Percentiles rank a stretch among this genome's conserved stretches.
phyloP scores from a whole-genome alignment of 345 rosid species.

The Populus davidiana region DNA sequence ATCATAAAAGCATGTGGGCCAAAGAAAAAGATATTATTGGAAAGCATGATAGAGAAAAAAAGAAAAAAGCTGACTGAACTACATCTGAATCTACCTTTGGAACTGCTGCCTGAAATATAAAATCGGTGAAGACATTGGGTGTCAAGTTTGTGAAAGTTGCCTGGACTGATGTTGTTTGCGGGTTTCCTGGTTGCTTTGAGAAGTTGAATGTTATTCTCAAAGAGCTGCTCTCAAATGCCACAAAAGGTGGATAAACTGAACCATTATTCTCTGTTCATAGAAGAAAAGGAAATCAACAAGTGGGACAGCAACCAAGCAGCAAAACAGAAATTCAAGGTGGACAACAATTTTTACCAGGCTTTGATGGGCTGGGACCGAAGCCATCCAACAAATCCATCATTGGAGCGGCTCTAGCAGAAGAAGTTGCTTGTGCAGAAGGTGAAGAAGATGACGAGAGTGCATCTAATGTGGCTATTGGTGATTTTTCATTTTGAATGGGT shows the following conservation, averaged over 20 bases:
- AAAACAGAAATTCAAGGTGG: slow-evolving; percentile 9
- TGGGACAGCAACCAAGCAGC: slow-evolving; percentile 11
- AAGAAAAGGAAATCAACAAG: slow-evolving; percentile 18
- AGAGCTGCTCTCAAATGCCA: slow-evolving; percentile 82
- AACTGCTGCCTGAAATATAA: slow-evolving; percentile 95
- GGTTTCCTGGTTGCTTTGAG: slow-evolving; percentile 73
- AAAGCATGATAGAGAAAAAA: neutral
- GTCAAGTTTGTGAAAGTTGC: slow-evolving; percentile 82
- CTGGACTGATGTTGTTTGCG: slow-evolving; percentile 56
- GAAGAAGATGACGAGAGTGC: slow-evolving; percentile 47
- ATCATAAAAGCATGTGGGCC: slow-evolving; percentile 8
- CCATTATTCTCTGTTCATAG: slow-evolving; percentile 66
- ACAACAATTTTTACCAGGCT: slow-evolving; percentile 47
- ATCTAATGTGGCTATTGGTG: slow-evolving; percentile 42
- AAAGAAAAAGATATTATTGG: neutral
- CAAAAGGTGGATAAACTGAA: slow-evolving; percentile 62
- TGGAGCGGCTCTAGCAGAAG: slow-evolving; percentile 48
- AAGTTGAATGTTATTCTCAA: slow-evolving; percentile 73
- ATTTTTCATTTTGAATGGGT: slow-evolving; percentile 39
- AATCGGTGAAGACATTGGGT: slow-evolving; percentile 58
- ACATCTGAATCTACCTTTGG: slow-evolving; percentile 67
- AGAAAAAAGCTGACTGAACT: neutral
- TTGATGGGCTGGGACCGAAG: slow-evolving; percentile 57
- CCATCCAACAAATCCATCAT: slow-evolving; percentile 86
- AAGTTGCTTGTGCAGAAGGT: slow-evolving; percentile 33